phyloP scores from a whole-genome alignment of 116 monocot species.

The Phalaenopsis hybrid region DNA sequence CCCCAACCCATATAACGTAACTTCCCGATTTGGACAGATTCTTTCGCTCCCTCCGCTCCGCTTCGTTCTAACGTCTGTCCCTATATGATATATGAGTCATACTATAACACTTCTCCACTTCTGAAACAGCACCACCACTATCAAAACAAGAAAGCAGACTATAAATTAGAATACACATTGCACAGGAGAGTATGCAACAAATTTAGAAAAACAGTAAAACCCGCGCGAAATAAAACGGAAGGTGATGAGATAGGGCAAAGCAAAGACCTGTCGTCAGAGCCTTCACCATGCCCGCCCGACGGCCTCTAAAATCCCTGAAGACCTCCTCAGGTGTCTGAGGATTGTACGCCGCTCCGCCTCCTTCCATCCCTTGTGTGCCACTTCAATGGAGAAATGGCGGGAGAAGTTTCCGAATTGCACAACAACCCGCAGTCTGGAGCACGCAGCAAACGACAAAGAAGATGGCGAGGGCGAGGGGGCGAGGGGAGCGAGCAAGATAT shows the following conservation, averaged over 20 bases:
- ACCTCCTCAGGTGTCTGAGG: conserved; percentile 48
- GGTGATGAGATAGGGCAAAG: not conserved
- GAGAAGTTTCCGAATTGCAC: too few species aligned
- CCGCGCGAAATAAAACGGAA: not conserved
- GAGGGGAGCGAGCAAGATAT: too few species aligned
- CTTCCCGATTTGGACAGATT: too few species aligned
- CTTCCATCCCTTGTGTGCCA: not conserved
- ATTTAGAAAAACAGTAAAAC: not conserved
- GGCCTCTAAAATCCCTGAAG: conserved; percentile 44
- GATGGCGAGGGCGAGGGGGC: too few species aligned
- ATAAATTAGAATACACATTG: not conserved
- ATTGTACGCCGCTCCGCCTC: conserved; percentile 26
- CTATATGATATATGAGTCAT: too few species aligned
- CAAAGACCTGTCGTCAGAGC: conserved; percentile 42
- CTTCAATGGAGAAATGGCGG: not conserved
- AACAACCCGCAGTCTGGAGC: too few species aligned
- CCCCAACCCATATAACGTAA: too few species aligned
- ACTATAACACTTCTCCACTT: too few species aligned
- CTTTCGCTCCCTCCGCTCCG: too few species aligned
- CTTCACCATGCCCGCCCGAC: conserved; percentile 51
- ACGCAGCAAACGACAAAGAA: too few species aligned
- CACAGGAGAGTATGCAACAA: not conserved
- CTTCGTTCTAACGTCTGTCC: too few species aligned
- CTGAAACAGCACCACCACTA: conserved; percentile 8
- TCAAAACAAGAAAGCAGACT: not conserved